Base-by-base conservation (phyloP, 2,329 filamentous ascomycete species). In the Blumeria graminis region DNA sequence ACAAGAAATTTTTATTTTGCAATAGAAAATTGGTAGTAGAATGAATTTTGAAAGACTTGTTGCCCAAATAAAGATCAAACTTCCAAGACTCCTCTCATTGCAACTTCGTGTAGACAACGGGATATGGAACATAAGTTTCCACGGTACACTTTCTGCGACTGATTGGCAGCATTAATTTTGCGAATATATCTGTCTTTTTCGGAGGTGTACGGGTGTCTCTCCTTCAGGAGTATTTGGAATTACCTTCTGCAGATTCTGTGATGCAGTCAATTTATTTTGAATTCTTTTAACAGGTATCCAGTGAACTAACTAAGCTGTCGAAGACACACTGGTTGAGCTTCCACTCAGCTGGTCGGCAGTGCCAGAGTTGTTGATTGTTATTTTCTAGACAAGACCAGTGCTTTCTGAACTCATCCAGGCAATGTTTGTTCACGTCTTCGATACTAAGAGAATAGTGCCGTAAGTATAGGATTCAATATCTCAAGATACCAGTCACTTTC, bases 351-450 rank as follows among this genome's bases (percentile, higher is more conserved):
- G 81, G 81, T 65, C 92, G 80, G 74, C 92, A 98, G 67, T 96
- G 87, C 84, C 87, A 98, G 58, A 96, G 74, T 71, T 94, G 86
- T 68, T 98, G 92, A 75, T 98, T 98, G 74, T 93, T 89, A 73
- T 94, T 83, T 67, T 98, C 92, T 58, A 98, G 77, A 68, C 92
- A 98, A 66, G 86, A 76, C 88, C 89, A 98, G 74, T 98, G 92
- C 66, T 79, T 78, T 64, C 86, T 82, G 76, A 98, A 98, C 71
- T 94, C 78, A 60, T 82, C 76, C 57, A 98, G 74, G 72, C 92
- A 98, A 74, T 86, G 80, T 70, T 86, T 90, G 76, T 95, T 96
- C 73, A 98, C 82, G 69, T 98, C 92, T 66, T 90, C 84, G 69
- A 98, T 77, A 58, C 88, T 94, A 50, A 18, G 54, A 56, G n/a